Evolutionary conservation across 768 basidiomycete genomes (phyloP).

Genomic region (Mycena olivaceomarginata): DNA sequence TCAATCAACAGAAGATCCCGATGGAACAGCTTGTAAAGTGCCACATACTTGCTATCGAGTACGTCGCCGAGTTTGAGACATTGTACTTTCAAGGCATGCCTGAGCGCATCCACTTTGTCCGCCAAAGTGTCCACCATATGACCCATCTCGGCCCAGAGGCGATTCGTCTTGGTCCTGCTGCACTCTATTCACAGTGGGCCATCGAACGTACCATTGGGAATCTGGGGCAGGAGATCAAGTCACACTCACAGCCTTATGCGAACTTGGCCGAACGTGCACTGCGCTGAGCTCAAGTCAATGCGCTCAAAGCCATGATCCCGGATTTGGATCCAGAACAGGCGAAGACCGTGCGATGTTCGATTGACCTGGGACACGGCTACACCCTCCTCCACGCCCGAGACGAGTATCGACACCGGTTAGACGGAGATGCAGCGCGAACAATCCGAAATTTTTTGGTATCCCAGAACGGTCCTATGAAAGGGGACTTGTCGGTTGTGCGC

Average conservation of each 20-base stretch:
- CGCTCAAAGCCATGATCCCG: too few relatives aligned
- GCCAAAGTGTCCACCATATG: neutral
- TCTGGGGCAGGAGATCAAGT: neutral
- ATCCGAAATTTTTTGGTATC: constrained; percentile 15
- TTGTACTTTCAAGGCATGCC: neutral
- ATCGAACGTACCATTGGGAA: constrained; percentile 3
- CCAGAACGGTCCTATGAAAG: constrained; percentile 22
- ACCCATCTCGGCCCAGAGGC: neutral
- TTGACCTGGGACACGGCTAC: neutral
- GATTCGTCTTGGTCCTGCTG: neutral
- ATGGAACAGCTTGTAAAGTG: neutral
- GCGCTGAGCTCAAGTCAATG: neutral
- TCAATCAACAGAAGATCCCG: neutral
- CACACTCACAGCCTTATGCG: neutral
- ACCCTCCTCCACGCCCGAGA: constrained; percentile 35
- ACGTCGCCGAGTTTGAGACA: neutral
- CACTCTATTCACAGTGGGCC: neutral
- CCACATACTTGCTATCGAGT: neutral
- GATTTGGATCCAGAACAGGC: neutral
- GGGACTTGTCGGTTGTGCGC: constrained; percentile 29
- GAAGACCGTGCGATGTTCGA: neutral
- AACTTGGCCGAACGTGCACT: neutral
- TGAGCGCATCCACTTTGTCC: neutral
- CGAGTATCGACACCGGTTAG: constrained; percentile 15
- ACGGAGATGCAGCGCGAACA: neutral